Conservation (phyloP, 1,139 yeast species). For the Taphrina communis region DNA sequence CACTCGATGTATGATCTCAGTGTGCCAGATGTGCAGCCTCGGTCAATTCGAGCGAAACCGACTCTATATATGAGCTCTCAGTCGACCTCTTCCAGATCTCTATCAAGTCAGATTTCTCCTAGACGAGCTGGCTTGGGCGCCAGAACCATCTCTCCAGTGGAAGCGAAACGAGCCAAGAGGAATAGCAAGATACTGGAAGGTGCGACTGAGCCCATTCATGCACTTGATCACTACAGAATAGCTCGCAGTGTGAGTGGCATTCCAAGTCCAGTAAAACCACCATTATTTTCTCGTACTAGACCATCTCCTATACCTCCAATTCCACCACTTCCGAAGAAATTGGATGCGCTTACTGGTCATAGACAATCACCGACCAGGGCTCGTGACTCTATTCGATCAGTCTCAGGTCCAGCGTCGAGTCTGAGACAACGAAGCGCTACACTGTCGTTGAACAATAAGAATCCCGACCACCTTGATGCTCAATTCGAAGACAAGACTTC, state of each 20-base stretch:
- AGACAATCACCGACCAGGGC: conserved; percentile 25
- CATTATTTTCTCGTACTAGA: conserved; percentile 3
- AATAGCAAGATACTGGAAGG: conserved; percentile 11
- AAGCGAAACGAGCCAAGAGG: conserved; percentile 24
- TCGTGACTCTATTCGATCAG: conserved; percentile 14
- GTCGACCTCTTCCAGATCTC: conserved; percentile 27
- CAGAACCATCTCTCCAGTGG: conserved; percentile 34
- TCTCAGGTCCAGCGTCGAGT: conserved; percentile 29
- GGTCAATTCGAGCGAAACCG: neutral
- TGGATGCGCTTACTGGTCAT: neutral
- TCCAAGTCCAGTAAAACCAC: conserved; percentile 30
- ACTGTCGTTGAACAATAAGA: neutral
- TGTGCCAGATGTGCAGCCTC: neutral
- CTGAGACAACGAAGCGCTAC: conserved; percentile 34
- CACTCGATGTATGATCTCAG: conserved; percentile 1
- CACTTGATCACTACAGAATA: neutral
- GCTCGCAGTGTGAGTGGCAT: conserved; percentile 30
- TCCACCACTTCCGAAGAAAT: conserved; percentile 22
- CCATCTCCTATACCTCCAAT: conserved; percentile 38
- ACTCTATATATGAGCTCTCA: conserved; percentile 16
- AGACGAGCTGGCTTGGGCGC: conserved; percentile 37
- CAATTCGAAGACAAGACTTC: conserved; percentile 21
- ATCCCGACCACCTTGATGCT: neutral
- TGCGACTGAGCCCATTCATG: neutral
- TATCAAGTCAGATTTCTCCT: conserved; percentile 28